These are phyloP conservation scores for Meyerozyma athensensis DNA, from an alignment of 1,139 yeast genomes.

Conservation along the genomic window DNA sequence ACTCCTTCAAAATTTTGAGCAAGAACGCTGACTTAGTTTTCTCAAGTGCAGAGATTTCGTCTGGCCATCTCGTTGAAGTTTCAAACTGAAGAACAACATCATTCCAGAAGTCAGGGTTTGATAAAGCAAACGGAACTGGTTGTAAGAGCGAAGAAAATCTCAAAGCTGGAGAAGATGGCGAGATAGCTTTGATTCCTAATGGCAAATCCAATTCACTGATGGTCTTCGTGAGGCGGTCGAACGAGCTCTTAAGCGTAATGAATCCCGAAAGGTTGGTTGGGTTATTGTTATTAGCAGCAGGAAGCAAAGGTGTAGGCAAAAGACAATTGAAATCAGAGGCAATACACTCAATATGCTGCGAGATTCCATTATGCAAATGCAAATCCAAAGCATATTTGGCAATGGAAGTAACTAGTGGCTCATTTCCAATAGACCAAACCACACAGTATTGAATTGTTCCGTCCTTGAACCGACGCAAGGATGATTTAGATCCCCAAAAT, in stretches of 20 bases:
- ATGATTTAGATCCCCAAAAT: slow-evolving; percentile 88
- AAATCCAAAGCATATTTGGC: slow-evolving; percentile 56
- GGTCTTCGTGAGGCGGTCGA: slow-evolving; percentile 58
- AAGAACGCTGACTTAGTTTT: slow-evolving; percentile 87
- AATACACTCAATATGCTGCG: slow-evolving; percentile 37
- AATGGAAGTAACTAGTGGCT: slow-evolving; percentile 65
- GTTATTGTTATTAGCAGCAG: slow-evolving; percentile 51
- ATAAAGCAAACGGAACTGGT: slow-evolving; percentile 78
- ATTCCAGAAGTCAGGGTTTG: slow-evolving; percentile 77
- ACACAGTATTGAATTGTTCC: slow-evolving; percentile 88
- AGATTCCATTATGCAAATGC: slow-evolving; percentile 52
- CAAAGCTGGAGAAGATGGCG: slow-evolving; percentile 68
- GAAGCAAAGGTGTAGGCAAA: slow-evolving; percentile 58
- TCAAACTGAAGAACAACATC: slow-evolving; percentile 84
- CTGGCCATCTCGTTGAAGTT: slow-evolving; percentile 92
- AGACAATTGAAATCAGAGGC: slow-evolving; percentile 42
- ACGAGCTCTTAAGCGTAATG: slow-evolving; percentile 56
- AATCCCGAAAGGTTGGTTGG: slow-evolving; percentile 49
- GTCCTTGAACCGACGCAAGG: slow-evolving; percentile 85
- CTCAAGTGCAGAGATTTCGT: slow-evolving; percentile 78
- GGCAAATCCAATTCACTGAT: slow-evolving; percentile 60
- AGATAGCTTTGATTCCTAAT: slow-evolving; percentile 61
- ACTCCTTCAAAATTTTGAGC: slow-evolving; percentile 62
- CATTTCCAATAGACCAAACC: slow-evolving; percentile 63
- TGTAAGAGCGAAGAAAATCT: slow-evolving; percentile 70